Evolutionary conservation across 257 asterid species (phyloP).

Genomic region (Solanum raphanifolium): DNA sequence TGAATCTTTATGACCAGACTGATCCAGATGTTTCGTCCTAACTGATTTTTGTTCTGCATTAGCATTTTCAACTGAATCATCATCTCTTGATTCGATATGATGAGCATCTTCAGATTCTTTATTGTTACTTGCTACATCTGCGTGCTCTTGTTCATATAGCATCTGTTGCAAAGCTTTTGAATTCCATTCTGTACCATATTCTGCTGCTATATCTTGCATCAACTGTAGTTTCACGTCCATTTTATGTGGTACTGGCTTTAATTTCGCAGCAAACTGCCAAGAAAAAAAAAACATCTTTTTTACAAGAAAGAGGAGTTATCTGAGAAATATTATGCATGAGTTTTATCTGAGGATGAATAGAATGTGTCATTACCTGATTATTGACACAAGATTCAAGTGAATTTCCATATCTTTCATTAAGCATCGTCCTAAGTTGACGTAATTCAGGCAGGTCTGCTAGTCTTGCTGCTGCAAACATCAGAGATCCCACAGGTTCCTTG

Average conservation of each 20-base stretch:
- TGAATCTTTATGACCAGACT: neutral
- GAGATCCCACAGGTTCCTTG: slow-evolving; percentile 62
- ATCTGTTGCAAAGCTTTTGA: slow-evolving; percentile 52
- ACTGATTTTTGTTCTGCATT: slow-evolving; percentile 32
- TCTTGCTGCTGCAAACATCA: slow-evolving; percentile 89
- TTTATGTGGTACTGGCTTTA: slow-evolving; percentile 31
- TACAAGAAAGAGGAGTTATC: neutral
- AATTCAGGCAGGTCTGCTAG: slow-evolving; percentile 86
- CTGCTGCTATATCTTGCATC: slow-evolving; percentile 60
- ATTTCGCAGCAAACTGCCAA: slow-evolving; percentile 53
- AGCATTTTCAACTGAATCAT: neutral
- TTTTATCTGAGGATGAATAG: slow-evolving; percentile 26
- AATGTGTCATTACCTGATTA: slow-evolving; percentile 34
- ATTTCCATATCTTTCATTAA: slow-evolving; percentile 55
- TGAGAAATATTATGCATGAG: neutral
- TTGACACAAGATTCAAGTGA: slow-evolving; percentile 39
- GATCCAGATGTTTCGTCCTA: slow-evolving; percentile 19
- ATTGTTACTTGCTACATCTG: slow-evolving; percentile 9
- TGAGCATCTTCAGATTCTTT: neutral
- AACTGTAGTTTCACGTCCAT: slow-evolving; percentile 52
- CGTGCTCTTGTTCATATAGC: slow-evolving; percentile 13
- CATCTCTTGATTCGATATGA: slow-evolving; percentile 18
- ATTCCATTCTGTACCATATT: slow-evolving; percentile 49
- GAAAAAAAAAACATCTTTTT: neutral
- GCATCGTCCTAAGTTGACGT: slow-evolving; percentile 55